Percentiles rank a stretch among this genome's conserved stretches.
These are phyloP conservation scores for Candida tropicalis DNA, from an alignment of 1,139 yeast genomes.

Conservation along the genomic window DNA sequence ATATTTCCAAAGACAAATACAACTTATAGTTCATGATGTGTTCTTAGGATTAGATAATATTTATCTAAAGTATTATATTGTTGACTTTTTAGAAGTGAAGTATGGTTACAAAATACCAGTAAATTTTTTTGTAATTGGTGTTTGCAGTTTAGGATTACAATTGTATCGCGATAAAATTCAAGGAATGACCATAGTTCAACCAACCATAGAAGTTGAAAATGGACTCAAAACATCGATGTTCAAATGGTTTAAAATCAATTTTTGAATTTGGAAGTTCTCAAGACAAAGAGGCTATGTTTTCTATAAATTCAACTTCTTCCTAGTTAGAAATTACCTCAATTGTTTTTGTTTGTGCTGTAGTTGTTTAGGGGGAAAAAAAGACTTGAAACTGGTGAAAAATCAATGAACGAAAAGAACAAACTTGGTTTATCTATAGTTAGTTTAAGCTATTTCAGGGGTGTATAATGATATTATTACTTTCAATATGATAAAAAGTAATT, in stretches of 20 bases:
- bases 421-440: too few species aligned
- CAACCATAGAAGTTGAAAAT: not conserved
- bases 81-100: conserved; percentile 7
- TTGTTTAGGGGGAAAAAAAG: too few species aligned
- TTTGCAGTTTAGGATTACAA: conserved; percentile 12
- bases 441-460: too few species aligned
- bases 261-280: too few species aligned
- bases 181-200: not conserved
- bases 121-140: conserved; percentile 7
- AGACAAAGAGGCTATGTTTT: too few species aligned
- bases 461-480: too few species aligned
- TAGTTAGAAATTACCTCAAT: too few species aligned
- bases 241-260: not conserved
- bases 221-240: not conserved
- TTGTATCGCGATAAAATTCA: conserved; percentile 4
- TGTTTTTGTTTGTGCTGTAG: too few species aligned
- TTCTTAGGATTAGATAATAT: conserved; percentile 7
- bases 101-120: conserved; percentile 9
- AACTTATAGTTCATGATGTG: conserved; percentile 4
- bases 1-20: conserved; percentile 6
- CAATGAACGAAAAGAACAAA: too few species aligned
- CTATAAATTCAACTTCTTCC: too few species aligned
- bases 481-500: too few species aligned
- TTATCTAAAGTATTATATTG: not conserved
- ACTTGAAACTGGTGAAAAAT: too few species aligned